Percentiles rank a stretch among this genome's conserved stretches.
phyloP scores from a whole-genome alignment of 306 rosid species.

The Aeschynomene evenia region DNA sequence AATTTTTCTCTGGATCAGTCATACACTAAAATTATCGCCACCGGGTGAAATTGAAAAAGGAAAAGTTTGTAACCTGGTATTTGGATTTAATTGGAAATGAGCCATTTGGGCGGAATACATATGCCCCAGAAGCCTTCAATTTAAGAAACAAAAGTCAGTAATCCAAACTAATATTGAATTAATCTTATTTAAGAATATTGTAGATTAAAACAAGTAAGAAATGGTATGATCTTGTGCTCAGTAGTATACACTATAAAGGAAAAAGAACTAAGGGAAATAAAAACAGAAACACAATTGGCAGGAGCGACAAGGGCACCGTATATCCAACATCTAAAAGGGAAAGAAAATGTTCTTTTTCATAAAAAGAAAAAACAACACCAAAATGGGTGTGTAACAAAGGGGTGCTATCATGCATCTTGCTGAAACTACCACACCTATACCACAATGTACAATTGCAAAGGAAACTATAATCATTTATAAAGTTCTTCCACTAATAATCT shows the following conservation, averaged over 20 bases:
- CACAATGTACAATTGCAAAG: not conserved
- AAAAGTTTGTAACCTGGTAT: constrained; percentile 38
- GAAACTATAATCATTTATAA: not conserved
- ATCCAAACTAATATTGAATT: constrained; percentile 22
- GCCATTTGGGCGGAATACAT: constrained; percentile 57
- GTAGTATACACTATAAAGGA: not conserved
- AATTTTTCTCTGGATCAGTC: constrained; percentile 1
- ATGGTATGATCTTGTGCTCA: not conserved
- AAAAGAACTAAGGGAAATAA: constrained; percentile 15
- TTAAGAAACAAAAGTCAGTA: not conserved
- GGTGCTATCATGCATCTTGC: not conserved
- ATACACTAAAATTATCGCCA: constrained; percentile 8
- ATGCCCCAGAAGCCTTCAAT: constrained; percentile 56
- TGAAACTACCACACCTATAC: constrained; percentile 11
- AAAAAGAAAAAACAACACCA: not conserved
- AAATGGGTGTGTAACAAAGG: not conserved
- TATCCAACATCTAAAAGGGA: constrained; percentile 8
- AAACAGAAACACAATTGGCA: not conserved
- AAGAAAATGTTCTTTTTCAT: not conserved
- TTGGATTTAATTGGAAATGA: constrained; percentile 42
- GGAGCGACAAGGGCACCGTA: not conserved
- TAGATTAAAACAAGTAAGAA: not conserved
- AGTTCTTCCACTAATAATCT: not conserved
- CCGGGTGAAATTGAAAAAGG: constrained; percentile 12
- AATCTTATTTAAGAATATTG: constrained; percentile 1